phyloP scores from a whole-genome alignment of 257 asterid species.

The Perilla frutescens region DNA sequence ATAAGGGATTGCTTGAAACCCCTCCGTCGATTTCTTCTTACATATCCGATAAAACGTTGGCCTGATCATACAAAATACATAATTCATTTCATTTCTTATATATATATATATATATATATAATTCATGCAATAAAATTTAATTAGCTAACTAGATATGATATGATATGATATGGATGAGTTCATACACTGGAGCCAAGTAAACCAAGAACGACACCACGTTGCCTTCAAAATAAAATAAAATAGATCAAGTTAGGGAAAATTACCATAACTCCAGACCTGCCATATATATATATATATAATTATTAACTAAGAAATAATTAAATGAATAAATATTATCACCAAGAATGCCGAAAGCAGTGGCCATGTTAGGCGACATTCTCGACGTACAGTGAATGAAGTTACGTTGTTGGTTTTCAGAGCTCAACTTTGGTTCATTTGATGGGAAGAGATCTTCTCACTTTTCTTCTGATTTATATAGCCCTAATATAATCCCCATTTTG shows the following conservation, averaged over 20 bases:
- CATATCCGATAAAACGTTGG: conserved; percentile 68
- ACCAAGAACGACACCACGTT: conserved; percentile 84
- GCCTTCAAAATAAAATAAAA: conserved; percentile 42
- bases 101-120: no score
- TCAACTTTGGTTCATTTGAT: not conserved
- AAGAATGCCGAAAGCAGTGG: conserved; percentile 70
- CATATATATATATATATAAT: no score
- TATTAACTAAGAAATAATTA: not conserved
- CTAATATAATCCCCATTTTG: not conserved
- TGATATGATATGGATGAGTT: no score
- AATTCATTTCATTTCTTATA: no score
- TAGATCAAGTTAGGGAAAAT: not conserved
- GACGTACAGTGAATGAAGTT: conserved; percentile 20
- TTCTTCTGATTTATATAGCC: conserved; percentile 47
- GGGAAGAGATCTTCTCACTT: conserved; percentile 1
- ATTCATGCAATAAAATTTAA: no score
- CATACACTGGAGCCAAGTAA: conserved; percentile 74
- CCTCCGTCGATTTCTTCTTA: conserved; percentile 75
- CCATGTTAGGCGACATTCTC: conserved; percentile 57
- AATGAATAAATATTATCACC: conserved; percentile 38
- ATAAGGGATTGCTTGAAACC: conserved; percentile 77
- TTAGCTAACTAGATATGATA: no score
- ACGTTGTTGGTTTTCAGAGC: conserved; percentile 41
- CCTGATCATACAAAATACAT: conserved; percentile 51
- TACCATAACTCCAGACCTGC: no score